Conservation (phyloP, 306 rosid genomes). For the Malus sylvestris region DNA sequence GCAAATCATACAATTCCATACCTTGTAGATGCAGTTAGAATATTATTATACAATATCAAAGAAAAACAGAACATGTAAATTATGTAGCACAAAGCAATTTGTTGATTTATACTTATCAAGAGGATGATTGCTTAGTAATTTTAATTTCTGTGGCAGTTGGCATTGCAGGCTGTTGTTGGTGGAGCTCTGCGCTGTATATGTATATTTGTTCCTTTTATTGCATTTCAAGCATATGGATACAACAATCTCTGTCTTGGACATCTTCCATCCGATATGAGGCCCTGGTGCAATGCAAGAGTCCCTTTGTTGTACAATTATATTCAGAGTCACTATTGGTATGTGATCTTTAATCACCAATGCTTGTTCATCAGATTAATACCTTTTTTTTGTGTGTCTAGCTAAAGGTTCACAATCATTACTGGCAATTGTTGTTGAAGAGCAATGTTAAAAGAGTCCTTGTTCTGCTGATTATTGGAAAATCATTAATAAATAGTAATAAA, state of each 20-base stretch:
- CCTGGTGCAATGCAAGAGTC: conserved; percentile 90
- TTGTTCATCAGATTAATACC: not conserved
- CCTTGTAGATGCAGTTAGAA: not conserved
- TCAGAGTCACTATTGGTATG: conserved; percentile 91
- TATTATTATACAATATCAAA: not conserved
- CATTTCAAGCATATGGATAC: conserved; percentile 87
- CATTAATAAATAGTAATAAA: no score
- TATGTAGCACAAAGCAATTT: not conserved
- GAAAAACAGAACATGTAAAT: not conserved
- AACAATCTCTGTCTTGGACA: conserved; percentile 60
- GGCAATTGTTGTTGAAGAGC: not conserved
- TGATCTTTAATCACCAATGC: conserved; percentile 7
- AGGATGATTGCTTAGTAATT: conserved; percentile 2
- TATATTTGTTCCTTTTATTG: conserved; percentile 64
- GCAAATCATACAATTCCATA: not conserved
- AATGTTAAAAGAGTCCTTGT: no score
- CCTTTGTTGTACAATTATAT: conserved; percentile 76
- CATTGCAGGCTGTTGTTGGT: conserved; percentile 49
- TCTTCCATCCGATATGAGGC: conserved; percentile 48
- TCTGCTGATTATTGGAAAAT: no score
- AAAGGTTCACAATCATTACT: not conserved
- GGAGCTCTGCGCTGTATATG: conserved; percentile 59
- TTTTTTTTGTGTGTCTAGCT: not conserved
- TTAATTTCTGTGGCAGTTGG: conserved; percentile 38
- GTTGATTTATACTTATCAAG: not conserved